Percentiles rank a stretch among this genome's conserved stretches.
Conservation (phyloP, 768 basidiomycete genomes). For the Trametes cingulata region DNA sequence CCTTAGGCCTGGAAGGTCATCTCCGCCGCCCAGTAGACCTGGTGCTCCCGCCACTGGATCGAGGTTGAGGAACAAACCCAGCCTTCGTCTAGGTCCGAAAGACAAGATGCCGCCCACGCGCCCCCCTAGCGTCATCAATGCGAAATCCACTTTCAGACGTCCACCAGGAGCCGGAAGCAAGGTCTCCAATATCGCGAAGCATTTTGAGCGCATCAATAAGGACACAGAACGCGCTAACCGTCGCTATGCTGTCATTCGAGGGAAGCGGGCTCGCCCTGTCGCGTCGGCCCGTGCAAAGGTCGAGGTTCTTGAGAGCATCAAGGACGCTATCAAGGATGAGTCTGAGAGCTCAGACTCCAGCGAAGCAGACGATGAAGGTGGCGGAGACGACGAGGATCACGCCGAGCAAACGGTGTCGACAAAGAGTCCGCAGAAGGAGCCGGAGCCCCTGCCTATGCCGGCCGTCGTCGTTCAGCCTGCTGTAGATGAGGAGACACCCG, state of each 20-base stretch:
- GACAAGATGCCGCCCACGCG: constrained; percentile 44
- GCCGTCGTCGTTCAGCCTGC: constrained; percentile 1
- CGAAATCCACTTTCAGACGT: constrained; percentile 58
- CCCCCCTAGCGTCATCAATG: constrained; percentile 40
- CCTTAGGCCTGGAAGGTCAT: constrained; percentile 24
- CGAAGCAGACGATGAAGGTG: constrained; percentile 70
- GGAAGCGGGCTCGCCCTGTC: constrained; percentile 86
- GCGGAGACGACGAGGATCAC: constrained; percentile 51
- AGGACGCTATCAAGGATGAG: constrained; percentile 87
- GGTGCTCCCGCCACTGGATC: constrained; percentile 31
- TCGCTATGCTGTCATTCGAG: constrained; percentile 83
- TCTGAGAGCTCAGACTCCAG: constrained; percentile 69
- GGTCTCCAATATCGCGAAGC: constrained; percentile 86
- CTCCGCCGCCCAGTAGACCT: constrained; percentile 46
- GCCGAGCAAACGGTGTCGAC: constrained; percentile 32
- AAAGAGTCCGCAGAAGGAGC: constrained; percentile 6
- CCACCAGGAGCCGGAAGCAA: constrained; percentile 57
- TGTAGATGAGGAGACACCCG: neutral
- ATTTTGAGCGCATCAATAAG: constrained; percentile 82
- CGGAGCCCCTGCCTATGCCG: neutral
- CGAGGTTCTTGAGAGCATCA: constrained; percentile 84
- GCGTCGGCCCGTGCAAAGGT: constrained; percentile 86
- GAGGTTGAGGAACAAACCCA: constrained; percentile 39
- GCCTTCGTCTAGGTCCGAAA: constrained; percentile 35
- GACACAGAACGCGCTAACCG: constrained; percentile 75